A percentile compares a stretch with the other conserved stretches of the same genome.
Conservation (phyloP, 257 asterid genomes). For the Nicotiana tabacum region DNA sequence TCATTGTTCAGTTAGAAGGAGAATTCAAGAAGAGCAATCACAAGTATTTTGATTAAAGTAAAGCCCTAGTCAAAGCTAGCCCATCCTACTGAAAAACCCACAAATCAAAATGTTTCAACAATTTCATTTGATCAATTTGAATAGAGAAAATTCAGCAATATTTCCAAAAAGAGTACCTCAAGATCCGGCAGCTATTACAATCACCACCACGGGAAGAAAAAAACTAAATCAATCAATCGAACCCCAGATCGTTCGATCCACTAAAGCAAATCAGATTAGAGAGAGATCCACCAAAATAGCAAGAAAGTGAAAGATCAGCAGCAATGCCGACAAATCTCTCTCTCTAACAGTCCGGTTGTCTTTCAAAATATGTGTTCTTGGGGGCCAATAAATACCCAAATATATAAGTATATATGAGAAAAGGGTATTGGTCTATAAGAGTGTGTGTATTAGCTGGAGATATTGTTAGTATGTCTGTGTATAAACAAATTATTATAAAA, state of each 20-base stretch:
- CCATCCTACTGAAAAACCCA: conserved; percentile 2
- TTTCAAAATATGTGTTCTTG: conserved; percentile 6
- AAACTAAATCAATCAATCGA: conserved; percentile 17
- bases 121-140: conserved; percentile 3
- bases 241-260: conserved; percentile 12
- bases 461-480: neutral
- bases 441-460: conserved; percentile 27
- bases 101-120: neutral
- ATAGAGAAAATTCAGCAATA: neutral
- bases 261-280: neutral
- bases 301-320: conserved; percentile 12
- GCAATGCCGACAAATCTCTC: conserved; percentile 19
- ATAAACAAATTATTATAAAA: neutral
- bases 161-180: conserved; percentile 25
- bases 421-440: conserved; percentile 12
- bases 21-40: neutral
- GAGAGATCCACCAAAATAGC: neutral
- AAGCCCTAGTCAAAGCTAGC: conserved; percentile 20
- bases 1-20: neutral
- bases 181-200: conserved; percentile 22
- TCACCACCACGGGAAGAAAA: neutral
- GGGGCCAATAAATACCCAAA: conserved; percentile 4
- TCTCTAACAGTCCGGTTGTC: conserved; percentile 15
- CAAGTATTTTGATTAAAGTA: conserved; percentile 13
- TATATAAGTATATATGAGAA: neutral